Evolutionary conservation across 345 rosid species (phyloP).

Genomic region (Erucastrum elatum): DNA sequence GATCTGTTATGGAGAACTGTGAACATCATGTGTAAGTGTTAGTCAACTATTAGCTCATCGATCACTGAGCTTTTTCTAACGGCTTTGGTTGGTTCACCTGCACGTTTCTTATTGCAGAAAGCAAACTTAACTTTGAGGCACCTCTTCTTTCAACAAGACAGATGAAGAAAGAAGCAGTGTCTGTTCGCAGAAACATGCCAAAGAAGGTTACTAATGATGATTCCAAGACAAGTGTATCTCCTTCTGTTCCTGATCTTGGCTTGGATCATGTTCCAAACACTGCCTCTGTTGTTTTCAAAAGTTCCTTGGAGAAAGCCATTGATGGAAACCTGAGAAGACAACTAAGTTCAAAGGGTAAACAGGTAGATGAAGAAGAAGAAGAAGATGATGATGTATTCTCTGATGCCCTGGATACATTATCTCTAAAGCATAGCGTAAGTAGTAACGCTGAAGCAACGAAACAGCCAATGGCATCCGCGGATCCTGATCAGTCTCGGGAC

Average conservation of each 20-base stretch:
- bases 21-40: neutral
- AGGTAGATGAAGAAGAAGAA: neutral
- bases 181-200: constrained; percentile 42
- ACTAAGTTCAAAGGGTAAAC: constrained; percentile 30
- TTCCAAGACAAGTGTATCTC: constrained; percentile 33
- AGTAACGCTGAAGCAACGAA: constrained; percentile 40
- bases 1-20: constrained; percentile 41
- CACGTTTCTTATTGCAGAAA: constrained; percentile 53
- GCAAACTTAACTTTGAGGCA: constrained; percentile 63
- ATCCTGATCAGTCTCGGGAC: constrained; percentile 52
- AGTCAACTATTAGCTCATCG: constrained; percentile 13
- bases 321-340: constrained; percentile 1
- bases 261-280: constrained; percentile 67
- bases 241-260: constrained; percentile 31
- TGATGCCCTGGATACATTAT: constrained; percentile 73
- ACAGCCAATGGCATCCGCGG: constrained; percentile 51
- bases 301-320: constrained; percentile 53
- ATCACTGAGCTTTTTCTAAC: constrained; percentile 21
- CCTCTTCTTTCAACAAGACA: constrained; percentile 78
- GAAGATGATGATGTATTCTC: constrained; percentile 57
- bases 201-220: constrained; percentile 30
- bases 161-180: constrained; percentile 38
- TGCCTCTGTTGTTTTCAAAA: constrained; percentile 61
- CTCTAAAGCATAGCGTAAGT: constrained; percentile 52
- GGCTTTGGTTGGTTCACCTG: constrained; percentile 18